Conservation (phyloP, 2,329 filamentous ascomycete species). For the Calonectria multiphialidica region DNA sequence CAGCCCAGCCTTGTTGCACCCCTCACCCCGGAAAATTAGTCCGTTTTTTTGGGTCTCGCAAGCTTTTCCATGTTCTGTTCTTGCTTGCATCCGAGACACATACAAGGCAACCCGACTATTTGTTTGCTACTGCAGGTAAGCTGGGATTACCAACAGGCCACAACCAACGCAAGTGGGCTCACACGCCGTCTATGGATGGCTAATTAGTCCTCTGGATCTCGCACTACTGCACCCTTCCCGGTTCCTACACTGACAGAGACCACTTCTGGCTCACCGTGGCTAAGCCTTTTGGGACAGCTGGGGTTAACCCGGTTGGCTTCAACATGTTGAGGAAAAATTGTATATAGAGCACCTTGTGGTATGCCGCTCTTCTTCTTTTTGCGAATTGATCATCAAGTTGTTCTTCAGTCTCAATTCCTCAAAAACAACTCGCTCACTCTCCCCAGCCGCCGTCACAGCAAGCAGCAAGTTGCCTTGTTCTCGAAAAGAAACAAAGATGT, state of each 20-base stretch:
- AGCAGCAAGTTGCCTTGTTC: not conserved
- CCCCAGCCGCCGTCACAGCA: not conserved
- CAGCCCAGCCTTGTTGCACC: not conserved
- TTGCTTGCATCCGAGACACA: not conserved
- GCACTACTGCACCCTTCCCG: not conserved
- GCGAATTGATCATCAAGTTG: not conserved
- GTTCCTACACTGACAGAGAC: not conserved
- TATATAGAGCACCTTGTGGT: not conserved
- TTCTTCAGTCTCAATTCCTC: not conserved
- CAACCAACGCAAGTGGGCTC: not conserved
- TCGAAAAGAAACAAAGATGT: conserved; percentile 7
- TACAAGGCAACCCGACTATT: not conserved
- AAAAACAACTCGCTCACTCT: not conserved
- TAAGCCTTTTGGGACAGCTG: not conserved
- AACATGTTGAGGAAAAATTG: not conserved
- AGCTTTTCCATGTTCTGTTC: conserved; percentile 9
- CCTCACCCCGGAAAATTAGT: not conserved
- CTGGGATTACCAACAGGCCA: not conserved
- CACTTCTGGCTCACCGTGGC: not conserved
- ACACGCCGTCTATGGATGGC: not conserved
- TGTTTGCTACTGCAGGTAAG: conserved; percentile 11
- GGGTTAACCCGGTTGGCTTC: not conserved
- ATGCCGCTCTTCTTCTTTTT: not conserved
- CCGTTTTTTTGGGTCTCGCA: conserved; percentile 5
- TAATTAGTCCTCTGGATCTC: not conserved